phyloP scores from a whole-genome alignment of 129 eudicot genomes.

The Calendula officinalis region DNA sequence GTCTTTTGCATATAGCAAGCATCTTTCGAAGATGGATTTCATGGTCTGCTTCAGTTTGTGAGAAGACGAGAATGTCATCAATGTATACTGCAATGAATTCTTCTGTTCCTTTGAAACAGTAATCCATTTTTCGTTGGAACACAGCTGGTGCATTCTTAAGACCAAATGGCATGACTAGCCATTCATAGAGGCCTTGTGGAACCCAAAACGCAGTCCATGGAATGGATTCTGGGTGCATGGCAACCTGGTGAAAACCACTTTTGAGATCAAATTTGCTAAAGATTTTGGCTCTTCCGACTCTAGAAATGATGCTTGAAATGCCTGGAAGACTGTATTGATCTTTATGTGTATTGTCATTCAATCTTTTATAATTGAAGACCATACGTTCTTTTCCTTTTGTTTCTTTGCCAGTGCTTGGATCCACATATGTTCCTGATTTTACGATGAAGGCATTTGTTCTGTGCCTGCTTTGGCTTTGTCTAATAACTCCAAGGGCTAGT shows the following conservation, averaged over 20 bases:
- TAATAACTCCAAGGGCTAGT: neutral
- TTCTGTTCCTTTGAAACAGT: neutral
- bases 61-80: neutral
- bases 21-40: neutral
- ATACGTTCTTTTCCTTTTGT: neutral
- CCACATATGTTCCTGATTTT: neutral
- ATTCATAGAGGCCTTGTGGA: neutral
- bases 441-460: neutral
- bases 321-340: neutral
- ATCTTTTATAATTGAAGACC: neutral
- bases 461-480: neutral
- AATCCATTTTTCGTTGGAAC: neutral
- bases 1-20: neutral
- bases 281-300: neutral
- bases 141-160: neutral
- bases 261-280: neutral
- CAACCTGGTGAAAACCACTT: neutral
- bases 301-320: too few species aligned
- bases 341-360: neutral
- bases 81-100: neutral
- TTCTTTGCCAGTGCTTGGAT: neutral
- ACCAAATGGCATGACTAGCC: neutral
- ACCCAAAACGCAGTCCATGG: neutral
- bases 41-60: neutral
- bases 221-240: neutral